These are phyloP conservation scores for Powellomyces hirtus DNA, from an alignment of 192 early-diverging fungal genomes.

Conservation along the genomic window DNA sequence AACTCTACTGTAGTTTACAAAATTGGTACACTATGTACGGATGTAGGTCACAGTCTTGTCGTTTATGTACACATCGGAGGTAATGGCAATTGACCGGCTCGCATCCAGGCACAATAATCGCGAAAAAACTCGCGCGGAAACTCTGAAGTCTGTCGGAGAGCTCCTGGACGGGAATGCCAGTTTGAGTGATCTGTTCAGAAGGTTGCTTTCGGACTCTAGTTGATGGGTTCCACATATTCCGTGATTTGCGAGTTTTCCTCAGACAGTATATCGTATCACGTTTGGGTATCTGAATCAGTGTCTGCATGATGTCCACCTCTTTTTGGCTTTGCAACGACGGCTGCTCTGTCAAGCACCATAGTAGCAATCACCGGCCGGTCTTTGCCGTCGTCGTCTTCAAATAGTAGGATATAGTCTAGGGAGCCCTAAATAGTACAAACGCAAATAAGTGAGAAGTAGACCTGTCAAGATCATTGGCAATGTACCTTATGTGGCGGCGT, in stretches of 20 bases:
- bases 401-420: constrained; percentile 32
- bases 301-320: not conserved
- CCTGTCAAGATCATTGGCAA: not conserved
- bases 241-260: too few species aligned
- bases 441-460: too few species aligned
- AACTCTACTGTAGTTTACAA: constrained; percentile 25
- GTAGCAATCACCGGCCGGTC: constrained; percentile 26
- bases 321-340: not conserved
- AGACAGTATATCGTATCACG: not conserved
- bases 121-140: constrained; percentile 7
- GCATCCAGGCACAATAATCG: constrained; percentile 29
- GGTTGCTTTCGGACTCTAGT: too few species aligned
- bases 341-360: constrained; percentile 3
- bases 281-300: not conserved
- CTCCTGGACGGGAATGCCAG: not conserved
- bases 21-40: constrained; percentile 23
- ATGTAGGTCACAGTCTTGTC: constrained; percentile 20
- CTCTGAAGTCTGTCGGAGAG: not conserved
- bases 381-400: constrained; percentile 44
- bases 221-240: too few species aligned
- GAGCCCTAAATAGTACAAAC: not conserved
- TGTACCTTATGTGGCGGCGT: constrained; percentile 38
- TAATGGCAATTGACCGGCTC: not conserved
- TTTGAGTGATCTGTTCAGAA: too few species aligned
- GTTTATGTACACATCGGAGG: not conserved